Conservation (phyloP, 495 filamentous ascomycete species). For the Daldinia grandis region DNA sequence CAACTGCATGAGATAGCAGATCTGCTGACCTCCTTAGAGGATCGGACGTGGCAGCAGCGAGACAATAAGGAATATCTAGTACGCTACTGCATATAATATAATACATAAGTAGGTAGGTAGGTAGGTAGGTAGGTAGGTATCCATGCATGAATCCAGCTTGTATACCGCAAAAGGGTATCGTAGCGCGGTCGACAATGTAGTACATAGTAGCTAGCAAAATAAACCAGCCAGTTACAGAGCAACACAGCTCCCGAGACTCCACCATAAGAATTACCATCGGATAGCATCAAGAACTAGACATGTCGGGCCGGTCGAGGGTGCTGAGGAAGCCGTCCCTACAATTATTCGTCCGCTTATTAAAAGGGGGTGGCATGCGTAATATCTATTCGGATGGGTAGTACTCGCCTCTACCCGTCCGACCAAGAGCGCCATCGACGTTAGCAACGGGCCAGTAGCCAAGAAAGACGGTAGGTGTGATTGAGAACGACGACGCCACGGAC, state of each 20-base stretch:
- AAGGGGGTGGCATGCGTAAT: constrained; percentile 13
- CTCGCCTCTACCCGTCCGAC: constrained; percentile 36
- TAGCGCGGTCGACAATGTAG: constrained; percentile 16
- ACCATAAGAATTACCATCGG: constrained; percentile 28
- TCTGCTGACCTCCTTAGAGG: constrained; percentile 34
- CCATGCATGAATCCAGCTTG: constrained; percentile 25
- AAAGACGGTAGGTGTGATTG: constrained; percentile 21
- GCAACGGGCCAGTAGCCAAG: constrained; percentile 9
- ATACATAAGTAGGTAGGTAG: too few species aligned
- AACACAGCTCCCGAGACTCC: constrained; percentile 26
- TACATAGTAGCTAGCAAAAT: neutral
- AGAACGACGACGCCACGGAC: constrained; percentile 12
- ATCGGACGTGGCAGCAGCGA: constrained; percentile 30
- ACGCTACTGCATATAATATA: constrained; percentile 37
- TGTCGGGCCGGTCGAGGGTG: constrained; percentile 35
- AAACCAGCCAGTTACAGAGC: constrained; percentile 18
- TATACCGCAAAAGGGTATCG: constrained; percentile 18
- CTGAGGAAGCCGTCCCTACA: constrained; percentile 6
- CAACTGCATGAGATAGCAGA: constrained; percentile 42
- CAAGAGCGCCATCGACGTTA: constrained; percentile 20
- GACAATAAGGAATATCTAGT: constrained; percentile 20
- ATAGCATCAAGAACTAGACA: constrained; percentile 17
- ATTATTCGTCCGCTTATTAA: constrained; percentile 27
- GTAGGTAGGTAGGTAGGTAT: too few species aligned
- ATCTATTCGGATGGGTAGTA: constrained; percentile 31